A percentile compares a stretch with the other conserved stretches of the same genome.
Conservation (phyloP, 345 rosid species). For the Pseudoturritis turrita region DNA sequence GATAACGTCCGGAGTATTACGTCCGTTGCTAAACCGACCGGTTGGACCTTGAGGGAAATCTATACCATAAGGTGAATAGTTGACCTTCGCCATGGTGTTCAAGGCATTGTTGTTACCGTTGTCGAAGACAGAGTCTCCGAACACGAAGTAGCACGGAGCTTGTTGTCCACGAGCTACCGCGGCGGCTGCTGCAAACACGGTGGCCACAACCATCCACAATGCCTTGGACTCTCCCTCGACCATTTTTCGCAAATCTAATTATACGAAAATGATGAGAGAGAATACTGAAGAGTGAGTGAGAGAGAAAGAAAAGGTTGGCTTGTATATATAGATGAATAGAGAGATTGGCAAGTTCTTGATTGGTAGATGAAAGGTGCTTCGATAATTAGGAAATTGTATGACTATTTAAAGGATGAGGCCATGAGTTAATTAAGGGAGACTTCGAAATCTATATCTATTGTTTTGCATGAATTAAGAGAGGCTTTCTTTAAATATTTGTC, state of each 20-base stretch:
- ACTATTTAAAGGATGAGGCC: slow-evolving; percentile 11
- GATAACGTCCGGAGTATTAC: slow-evolving; percentile 42
- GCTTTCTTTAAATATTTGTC: not conserved
- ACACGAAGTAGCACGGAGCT: slow-evolving; percentile 55
- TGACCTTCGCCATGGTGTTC: slow-evolving; percentile 42
- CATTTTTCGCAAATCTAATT: slow-evolving; percentile 9
- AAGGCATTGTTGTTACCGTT: slow-evolving; percentile 60
- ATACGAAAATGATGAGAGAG: not conserved
- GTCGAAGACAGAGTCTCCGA: slow-evolving; percentile 62
- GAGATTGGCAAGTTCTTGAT: not conserved
- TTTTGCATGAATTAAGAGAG: slow-evolving; percentile 20
- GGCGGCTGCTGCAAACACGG: not conserved
- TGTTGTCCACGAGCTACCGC: slow-evolving; percentile 22
- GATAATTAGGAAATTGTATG: not conserved
- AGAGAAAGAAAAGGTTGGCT: not conserved
- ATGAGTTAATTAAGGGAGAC: slow-evolving; percentile 18
- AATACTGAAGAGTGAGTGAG: not conserved
- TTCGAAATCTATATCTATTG: not conserved
- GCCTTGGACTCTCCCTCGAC: slow-evolving; percentile 12
- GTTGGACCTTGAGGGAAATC: slow-evolving; percentile 52
- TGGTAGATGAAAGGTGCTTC: not conserved
- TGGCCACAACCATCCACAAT: slow-evolving; percentile 18
- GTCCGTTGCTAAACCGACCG: slow-evolving; percentile 63
- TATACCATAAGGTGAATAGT: slow-evolving; percentile 59
- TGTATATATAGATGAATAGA: not conserved